A percentile compares a stretch with the other conserved stretches of the same genome.
Conservation (phyloP, 2,329 filamentous ascomycete species). For the Mollisiaceae sp. region DNA sequence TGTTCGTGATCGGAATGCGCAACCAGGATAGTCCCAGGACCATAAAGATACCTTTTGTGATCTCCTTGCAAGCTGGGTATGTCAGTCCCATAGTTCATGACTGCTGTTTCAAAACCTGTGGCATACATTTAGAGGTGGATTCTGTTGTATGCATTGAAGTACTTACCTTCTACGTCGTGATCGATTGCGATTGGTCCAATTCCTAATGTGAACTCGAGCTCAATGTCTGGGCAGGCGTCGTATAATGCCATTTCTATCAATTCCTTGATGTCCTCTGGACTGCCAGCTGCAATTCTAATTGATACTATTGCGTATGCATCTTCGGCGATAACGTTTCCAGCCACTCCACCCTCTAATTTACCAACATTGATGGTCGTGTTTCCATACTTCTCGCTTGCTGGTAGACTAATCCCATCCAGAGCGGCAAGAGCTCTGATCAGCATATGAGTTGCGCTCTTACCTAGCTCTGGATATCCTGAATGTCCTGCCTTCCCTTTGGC, state of each 20-base stretch:
- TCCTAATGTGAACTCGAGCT: slow-evolving; percentile 63
- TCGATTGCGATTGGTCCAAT: slow-evolving; percentile 79
- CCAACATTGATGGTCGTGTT: neutral
- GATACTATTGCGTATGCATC: neutral
- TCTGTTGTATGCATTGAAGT: neutral
- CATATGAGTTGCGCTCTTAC: slow-evolving; percentile 68
- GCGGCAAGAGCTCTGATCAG: neutral
- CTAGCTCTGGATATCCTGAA: slow-evolving; percentile 89
- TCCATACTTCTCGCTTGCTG: neutral
- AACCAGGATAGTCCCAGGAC: slow-evolving; percentile 76
- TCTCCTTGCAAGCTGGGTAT: slow-evolving; percentile 56
- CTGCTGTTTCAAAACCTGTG: slow-evolving; percentile 72
- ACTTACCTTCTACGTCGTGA: slow-evolving; percentile 72
- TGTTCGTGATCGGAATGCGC: slow-evolving; percentile 85
- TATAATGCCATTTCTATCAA: neutral
- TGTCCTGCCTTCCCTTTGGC: slow-evolving; percentile 79
- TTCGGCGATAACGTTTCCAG: neutral
- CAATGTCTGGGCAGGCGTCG: neutral
- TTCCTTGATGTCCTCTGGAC: neutral
- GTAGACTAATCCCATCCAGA: neutral
- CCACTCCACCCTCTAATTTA: neutral
- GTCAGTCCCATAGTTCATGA: slow-evolving; percentile 92
- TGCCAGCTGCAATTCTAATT: neutral
- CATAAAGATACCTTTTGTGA: slow-evolving; percentile 63
- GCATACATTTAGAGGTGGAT: slow-evolving; percentile 12